Evolutionary conservation across 129 eudicot genomes (phyloP), one percentile per base, ranked within the genome.

Genomic region (Tanacetum coccineum): DNA sequence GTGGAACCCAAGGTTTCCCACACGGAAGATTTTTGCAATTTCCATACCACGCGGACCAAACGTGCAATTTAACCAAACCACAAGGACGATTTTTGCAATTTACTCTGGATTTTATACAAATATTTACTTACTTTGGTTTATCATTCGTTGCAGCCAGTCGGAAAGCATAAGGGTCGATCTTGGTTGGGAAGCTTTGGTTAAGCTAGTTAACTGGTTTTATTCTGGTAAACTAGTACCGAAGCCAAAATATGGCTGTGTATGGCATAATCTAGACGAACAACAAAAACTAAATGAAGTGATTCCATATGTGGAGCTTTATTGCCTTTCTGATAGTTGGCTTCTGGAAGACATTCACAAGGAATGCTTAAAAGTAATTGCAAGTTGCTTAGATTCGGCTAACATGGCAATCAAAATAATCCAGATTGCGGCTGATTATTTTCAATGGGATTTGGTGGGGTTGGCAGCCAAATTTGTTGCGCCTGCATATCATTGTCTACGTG

Each of bases 241-340:
- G 53, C 96, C 96, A 14, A 47, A 64, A 44, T 75, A 79, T 46
- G 94, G 89, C 49, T 91, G 96, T 78, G 55, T 87, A 66, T 91
- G 97, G 97, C 72, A 74, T 30, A 83, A 83, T 72, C 46, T 85
- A 81, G 71, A 73, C 6, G 76, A 78, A 2, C 81, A 85, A 32
- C 78, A 71, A 66, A 87, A 91, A 71, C 50, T 79, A 21, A 28
- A 71, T 20, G 82, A 87, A 84, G 70, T 87, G 53, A 75, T 52
- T 13, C 78, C 88, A 0, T 91, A 85, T 17, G 22, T 85, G 25
- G 97, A 91, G 80, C 97, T 87, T 57, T 87, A 85, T 64, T 91
- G 90, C 76, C 81, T 91, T 59, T 79, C 94, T 64, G 90, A 87
- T 56, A 81, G 74, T 50, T 91, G 97, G 97, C 69, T 85, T 44